Evolutionary conservation across 371 early-diverging fungal species (phyloP).

Genomic region (Ecytonucleospora hepatopenaei): DNA sequence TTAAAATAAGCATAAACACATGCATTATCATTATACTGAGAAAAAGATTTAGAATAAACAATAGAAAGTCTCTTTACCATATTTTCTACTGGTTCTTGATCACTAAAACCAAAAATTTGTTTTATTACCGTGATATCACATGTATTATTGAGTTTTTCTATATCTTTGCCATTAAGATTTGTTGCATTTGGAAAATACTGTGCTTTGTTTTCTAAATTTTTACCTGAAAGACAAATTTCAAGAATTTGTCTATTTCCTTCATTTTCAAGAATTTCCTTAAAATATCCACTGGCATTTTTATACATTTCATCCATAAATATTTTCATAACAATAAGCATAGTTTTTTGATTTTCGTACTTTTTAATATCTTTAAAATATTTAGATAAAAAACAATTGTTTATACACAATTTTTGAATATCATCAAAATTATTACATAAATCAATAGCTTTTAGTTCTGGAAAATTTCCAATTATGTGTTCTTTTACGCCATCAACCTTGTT

Average conservation of each 20-base stretch:
- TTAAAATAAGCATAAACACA: conserved; percentile 72
- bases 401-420: conserved; percentile 50
- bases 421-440: conserved; percentile 47
- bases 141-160: conserved; percentile 12
- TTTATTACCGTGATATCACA: conserved; percentile 46
- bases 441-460: conserved; percentile 44
- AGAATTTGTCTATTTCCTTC: conserved; percentile 52
- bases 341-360: conserved; percentile 16
- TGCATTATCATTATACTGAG: conserved; percentile 41
- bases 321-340: conserved; percentile 15
- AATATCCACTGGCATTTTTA: conserved; percentile 7
- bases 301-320: conserved; percentile 6
- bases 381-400: conserved; percentile 48
- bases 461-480: conserved; percentile 28
- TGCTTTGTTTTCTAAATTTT: conserved; percentile 28
- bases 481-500: conserved; percentile 29
- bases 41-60: conserved; percentile 47
- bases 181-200: conserved; percentile 32
- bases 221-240: conserved; percentile 45
- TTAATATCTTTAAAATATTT: conserved; percentile 43
- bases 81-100: conserved; percentile 11
- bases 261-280: conserved; percentile 37
- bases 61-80: conserved; percentile 27
- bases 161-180: conserved; percentile 12
- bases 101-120: conserved; percentile 20